Conservation (phyloP, 2,329 filamentous ascomycete species). For the Fusarium camptoceras region DNA sequence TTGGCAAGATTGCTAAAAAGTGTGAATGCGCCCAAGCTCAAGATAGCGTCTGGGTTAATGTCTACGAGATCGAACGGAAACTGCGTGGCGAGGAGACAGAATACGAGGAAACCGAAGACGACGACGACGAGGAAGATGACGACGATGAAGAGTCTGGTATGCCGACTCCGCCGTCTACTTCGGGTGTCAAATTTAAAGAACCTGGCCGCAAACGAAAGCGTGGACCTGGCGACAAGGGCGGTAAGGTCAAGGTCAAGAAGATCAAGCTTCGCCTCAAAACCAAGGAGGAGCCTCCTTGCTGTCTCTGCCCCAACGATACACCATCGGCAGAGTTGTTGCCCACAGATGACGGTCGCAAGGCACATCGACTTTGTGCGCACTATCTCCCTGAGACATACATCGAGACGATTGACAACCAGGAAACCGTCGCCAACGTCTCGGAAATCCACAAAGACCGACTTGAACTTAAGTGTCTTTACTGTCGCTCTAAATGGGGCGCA, state of each 20-base stretch:
- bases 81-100: slow-evolving; percentile 89
- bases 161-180: slow-evolving; percentile 81
- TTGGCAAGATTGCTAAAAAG: slow-evolving; percentile 94
- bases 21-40: slow-evolving; percentile 95
- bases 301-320: slow-evolving; percentile 92
- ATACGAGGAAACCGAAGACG: slow-evolving; percentile 81
- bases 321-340: slow-evolving; percentile 83
- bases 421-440: slow-evolving; percentile 82
- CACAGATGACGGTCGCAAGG: slow-evolving; percentile 88
- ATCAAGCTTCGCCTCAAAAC: slow-evolving; percentile 81
- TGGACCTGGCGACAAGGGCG: slow-evolving; percentile 50
- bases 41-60: slow-evolving; percentile 98
- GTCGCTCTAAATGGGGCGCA: slow-evolving; percentile 91
- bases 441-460: slow-evolving; percentile 87
- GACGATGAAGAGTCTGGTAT: slow-evolving; percentile 75
- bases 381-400: slow-evolving; percentile 95
- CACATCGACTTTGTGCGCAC: slow-evolving; percentile 87
- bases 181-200: slow-evolving; percentile 74
- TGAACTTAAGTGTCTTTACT: slow-evolving; percentile 94
- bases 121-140: slow-evolving; percentile 74
- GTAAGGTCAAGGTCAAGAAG: slow-evolving; percentile 76
- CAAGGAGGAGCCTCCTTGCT: slow-evolving; percentile 82
- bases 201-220: slow-evolving; percentile 71
- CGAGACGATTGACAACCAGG: slow-evolving; percentile 74
- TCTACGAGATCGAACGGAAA: slow-evolving; percentile 94